Evolutionary conservation across 257 asterid genomes (phyloP).

Genomic region (Nicotiana paniculata): DNA sequence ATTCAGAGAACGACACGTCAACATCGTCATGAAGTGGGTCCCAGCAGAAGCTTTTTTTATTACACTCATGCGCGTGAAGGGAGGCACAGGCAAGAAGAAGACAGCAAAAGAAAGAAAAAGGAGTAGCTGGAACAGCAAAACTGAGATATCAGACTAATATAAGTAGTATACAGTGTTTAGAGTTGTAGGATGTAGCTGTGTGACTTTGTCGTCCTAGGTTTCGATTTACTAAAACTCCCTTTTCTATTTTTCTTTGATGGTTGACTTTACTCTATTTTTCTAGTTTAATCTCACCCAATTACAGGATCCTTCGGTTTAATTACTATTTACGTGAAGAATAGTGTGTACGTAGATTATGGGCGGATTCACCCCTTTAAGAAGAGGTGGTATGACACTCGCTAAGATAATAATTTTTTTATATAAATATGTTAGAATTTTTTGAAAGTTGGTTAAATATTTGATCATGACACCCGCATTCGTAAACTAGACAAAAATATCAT

Average conservation of each 20-base stretch:
- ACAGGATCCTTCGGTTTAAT: too few relatives aligned
- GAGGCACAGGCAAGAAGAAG: background rate
- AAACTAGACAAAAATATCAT: too few relatives aligned
- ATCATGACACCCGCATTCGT: too few relatives aligned
- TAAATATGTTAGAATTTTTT: too few relatives aligned
- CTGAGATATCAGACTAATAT: background rate
- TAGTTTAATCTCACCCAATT: background rate
- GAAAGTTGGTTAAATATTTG: too few relatives aligned
- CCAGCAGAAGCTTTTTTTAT: background rate
- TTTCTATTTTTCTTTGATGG: background rate
- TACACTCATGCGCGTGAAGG: background rate
- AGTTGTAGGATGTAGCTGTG: background rate
- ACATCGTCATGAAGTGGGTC: background rate
- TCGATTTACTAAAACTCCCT: background rate
- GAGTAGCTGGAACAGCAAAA: background rate
- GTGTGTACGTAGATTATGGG: too few relatives aligned
- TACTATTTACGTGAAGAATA: too few relatives aligned
- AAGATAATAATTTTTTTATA: too few relatives aligned
- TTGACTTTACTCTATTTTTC: background rate
- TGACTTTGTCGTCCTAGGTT: background rate
- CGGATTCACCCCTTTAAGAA: too few relatives aligned
- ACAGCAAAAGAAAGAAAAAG: background rate
- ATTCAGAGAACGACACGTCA: slow-evolving; percentile 8
- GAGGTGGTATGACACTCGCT: too few relatives aligned
- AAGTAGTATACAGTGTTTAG: background rate